phyloP scores from a whole-genome alignment of 2,329 filamentous ascomycete species.

The Tolypocladium guangdongense region DNA sequence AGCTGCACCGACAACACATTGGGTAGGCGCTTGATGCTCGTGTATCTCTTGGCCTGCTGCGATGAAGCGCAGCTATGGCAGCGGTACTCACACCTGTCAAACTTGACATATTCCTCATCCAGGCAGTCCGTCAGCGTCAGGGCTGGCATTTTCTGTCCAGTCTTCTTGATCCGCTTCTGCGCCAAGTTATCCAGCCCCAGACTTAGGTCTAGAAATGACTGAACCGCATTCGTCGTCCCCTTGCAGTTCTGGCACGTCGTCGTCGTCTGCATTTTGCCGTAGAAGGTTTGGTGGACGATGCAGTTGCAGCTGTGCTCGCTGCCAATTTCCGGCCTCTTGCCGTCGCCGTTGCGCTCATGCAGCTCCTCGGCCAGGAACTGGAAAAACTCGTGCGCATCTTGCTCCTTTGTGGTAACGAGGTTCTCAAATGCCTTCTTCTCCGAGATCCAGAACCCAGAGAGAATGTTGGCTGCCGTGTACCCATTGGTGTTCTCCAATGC shows the following conservation, averaged over 20 bases:
- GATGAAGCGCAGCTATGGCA: conserved; percentile 70
- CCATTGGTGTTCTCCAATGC: conserved; percentile 71
- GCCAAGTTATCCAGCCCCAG: conserved; percentile 69
- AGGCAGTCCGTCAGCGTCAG: conserved; percentile 61
- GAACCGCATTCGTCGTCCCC: conserved; percentile 69
- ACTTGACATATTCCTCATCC: conserved; percentile 74
- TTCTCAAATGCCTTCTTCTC: conserved; percentile 62
- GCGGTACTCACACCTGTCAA: conserved; percentile 81
- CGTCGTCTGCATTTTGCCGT: conserved; percentile 80
- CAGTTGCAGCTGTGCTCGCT: conserved; percentile 66
- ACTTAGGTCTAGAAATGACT: conserved; percentile 85
- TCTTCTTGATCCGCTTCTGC: conserved; percentile 52
- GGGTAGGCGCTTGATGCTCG: conserved; percentile 74
- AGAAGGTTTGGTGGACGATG: conserved; percentile 90
- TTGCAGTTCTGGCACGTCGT: conserved; percentile 85
- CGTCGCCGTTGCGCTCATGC: conserved; percentile 69
- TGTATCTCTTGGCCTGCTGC: conserved; percentile 72
- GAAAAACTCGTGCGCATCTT: conserved; percentile 96
- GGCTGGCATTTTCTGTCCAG: conserved; percentile 31
- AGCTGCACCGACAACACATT: conserved; percentile 87
- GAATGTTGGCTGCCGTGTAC: conserved; percentile 80
- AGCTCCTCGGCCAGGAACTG: conserved; percentile 90
- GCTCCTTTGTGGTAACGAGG: conserved; percentile 83
- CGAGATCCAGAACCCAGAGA: conserved; percentile 83
- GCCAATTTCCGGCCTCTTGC: conserved; percentile 47